Base-by-base conservation (phyloP, 805 yeast species). In the Candida awuae region DNA sequence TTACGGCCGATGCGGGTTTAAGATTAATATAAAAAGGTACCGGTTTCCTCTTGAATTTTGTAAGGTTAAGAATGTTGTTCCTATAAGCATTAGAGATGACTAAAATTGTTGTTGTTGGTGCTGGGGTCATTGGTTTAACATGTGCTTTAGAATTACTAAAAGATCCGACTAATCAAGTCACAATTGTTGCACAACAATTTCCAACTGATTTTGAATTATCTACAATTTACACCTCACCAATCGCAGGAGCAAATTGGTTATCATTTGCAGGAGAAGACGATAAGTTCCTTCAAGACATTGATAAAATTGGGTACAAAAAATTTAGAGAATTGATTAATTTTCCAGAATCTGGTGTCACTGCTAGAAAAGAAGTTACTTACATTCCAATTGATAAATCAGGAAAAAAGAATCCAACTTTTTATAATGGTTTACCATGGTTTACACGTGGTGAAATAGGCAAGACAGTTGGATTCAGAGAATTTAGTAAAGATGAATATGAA, bases 191-290 rank as follows among this genome's bases (percentile, higher is more conserved):
- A 1, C 56, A 61, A 20, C 59, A 69, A 45, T 53, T 77, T 20
- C 84, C 84, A 1, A 80, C 82, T 1, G 84, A 78, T 38, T 51
- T 62, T 22, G 67, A 68, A 36, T 61, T 68, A 29, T 57, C 57
- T 12, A 43, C 49, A 4, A 67, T 67, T 8, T 80, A 75, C 51
- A 68, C 83, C 3, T 75, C 82, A 0, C 84, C 85, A 3, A 73
- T 66, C 53, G 86, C 85, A 0, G 86, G 86, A 4, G 87, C 85
- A 33, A 75, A 79, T 48, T 80, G 85, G 84, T 66, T 63, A 34
- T 71, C 81, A 10, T 75, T 76, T 58, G 84, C 83, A 2, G 29
- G 44, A 1, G 61, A 62, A 4, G 74, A 73, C 16, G 61, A 55
- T 21, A 37, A 34, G 7, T 48, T 45, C 21, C 52, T 50, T 34